A percentile compares a stretch with the other conserved stretches of the same genome.
Evolutionary conservation across 163 green algal species (phyloP).

Genomic region (Trebouxia gelatinosa): DNA sequence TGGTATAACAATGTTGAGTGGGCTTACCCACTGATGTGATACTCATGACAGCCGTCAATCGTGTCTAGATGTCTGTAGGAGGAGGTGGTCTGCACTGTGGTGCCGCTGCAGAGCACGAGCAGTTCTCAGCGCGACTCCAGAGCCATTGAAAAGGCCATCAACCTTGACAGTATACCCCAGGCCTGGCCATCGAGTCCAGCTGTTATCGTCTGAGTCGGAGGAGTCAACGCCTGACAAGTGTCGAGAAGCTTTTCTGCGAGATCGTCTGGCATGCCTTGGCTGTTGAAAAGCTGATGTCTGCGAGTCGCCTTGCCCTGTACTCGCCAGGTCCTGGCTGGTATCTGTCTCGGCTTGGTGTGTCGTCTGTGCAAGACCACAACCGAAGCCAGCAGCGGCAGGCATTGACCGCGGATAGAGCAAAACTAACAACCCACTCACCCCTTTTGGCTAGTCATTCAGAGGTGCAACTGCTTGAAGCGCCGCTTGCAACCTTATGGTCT

Average conservation of each 20-base stretch:
- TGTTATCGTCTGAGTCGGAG: constrained; percentile 6
- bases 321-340: too few species aligned
- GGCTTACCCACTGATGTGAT: constrained; percentile 33
- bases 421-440: too few species aligned
- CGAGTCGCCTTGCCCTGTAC: too few species aligned
- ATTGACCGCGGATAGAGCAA: too few species aligned
- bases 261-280: too few species aligned
- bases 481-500: too few species aligned
- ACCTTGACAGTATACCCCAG: not conserved
- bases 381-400: too few species aligned
- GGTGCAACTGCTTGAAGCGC: not conserved
- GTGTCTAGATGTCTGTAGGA: constrained; percentile 30
- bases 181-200: constrained; percentile 8
- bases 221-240: not conserved
- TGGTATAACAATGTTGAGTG: not conserved
- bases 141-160: too few species aligned
- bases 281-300: too few species aligned
- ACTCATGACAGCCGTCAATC: constrained; percentile 22
- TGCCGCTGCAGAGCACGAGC: not conserved
- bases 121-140: not conserved
- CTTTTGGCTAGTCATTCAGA: not conserved
- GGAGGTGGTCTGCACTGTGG: not conserved
- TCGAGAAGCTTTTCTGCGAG: too few species aligned
- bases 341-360: too few species aligned
- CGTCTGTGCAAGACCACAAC: too few species aligned